Conservation (phyloP, 208 protist species). For the Vickermania spadyakhi region DNA sequence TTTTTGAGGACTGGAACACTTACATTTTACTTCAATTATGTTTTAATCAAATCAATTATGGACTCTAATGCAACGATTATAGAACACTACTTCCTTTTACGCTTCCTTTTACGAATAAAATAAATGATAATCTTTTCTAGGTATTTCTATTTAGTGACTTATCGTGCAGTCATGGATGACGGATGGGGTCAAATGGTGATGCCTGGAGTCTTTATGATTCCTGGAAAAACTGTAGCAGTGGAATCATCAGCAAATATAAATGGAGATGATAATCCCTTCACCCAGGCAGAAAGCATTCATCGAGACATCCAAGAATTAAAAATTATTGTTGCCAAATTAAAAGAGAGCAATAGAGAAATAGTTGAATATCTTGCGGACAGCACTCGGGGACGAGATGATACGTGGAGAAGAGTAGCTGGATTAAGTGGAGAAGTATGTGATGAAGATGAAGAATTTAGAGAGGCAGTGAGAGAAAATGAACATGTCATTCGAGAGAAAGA, state of each 20-base stretch:
- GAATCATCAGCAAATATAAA: conserved; percentile 7
- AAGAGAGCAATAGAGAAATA: conserved; percentile 58
- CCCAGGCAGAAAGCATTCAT: conserved; percentile 29
- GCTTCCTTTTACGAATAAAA: background rate
- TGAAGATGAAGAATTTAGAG: conserved; percentile 22
- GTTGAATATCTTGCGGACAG: conserved; percentile 17
- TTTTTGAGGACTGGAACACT: background rate
- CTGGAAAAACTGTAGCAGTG: conserved; percentile 5
- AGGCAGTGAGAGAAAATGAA: conserved; percentile 31
- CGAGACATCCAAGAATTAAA: conserved; percentile 44
- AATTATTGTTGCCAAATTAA: conserved; percentile 39
- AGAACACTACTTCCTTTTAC: background rate
- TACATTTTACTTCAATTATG: background rate
- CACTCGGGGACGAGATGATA: background rate
- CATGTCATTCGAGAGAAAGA: conserved; percentile 22
- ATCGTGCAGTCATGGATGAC: conserved; percentile 8
- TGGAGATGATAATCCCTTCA: conserved; percentile 27
- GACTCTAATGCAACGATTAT: background rate
- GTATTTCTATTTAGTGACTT: background rate
- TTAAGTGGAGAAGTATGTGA: conserved; percentile 3
- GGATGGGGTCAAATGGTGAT: conserved; percentile 71
- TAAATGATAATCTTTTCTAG: background rate
- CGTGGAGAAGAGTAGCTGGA: background rate
- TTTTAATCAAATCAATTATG: background rate
- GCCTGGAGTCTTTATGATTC: conserved; percentile 79